Evolutionary conservation across 108 stramenopile genomes (phyloP).

Genomic region (Skeletonema costatum): DNA sequence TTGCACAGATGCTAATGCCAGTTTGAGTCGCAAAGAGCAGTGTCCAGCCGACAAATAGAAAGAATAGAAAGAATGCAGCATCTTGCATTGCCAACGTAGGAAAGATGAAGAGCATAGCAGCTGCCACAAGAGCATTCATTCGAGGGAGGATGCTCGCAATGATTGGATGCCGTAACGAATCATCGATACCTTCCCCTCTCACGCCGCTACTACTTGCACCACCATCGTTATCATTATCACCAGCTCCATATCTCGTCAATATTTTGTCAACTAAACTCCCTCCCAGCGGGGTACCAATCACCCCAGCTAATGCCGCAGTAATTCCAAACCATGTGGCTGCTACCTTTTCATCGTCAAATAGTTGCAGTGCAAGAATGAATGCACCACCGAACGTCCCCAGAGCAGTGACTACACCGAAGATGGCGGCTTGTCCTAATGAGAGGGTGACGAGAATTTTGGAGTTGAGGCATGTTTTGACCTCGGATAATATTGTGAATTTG

Average conservation of each 20-base stretch:
- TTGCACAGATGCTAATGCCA: constrained; percentile 37
- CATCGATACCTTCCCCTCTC: constrained; percentile 22
- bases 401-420: constrained; percentile 40
- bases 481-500: constrained; percentile 44
- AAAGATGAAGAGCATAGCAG: constrained; percentile 28
- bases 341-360: constrained; percentile 40
- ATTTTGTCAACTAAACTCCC: constrained; percentile 37
- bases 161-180: constrained; percentile 34
- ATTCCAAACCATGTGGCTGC: constrained; percentile 46
- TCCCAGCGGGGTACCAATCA: constrained; percentile 38
- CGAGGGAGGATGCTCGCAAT: constrained; percentile 38
- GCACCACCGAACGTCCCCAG: constrained; percentile 50
- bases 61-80: constrained; percentile 40
- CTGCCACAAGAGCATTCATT: constrained; percentile 35
- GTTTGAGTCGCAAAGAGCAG: constrained; percentile 51
- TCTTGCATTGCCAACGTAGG: constrained; percentile 44
- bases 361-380: constrained; percentile 37
- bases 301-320: constrained; percentile 38
- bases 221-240: background rate
- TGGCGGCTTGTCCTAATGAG: constrained; percentile 36
- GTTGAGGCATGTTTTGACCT: constrained; percentile 45
- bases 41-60: constrained; percentile 52
- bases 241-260: constrained; percentile 18
- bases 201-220: background rate
- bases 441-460: constrained; percentile 46